Evolutionary conservation across 2,329 filamentous ascomycete species (phyloP).

Genomic region (Aspergillus glaucus): DNA sequence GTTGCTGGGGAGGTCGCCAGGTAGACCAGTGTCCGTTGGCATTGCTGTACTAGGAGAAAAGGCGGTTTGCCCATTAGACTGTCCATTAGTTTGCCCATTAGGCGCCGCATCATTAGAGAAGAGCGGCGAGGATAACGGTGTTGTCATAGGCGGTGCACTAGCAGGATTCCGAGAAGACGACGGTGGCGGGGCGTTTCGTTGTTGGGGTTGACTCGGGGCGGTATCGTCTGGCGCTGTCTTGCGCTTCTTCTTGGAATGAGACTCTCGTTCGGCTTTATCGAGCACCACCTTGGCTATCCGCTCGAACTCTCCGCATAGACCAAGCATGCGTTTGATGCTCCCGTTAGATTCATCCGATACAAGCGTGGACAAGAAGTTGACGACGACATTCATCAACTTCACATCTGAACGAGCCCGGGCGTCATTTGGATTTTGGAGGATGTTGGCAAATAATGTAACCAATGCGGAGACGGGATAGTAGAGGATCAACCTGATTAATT

Average conservation of each 20-base stretch:
- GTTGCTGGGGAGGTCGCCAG: slow-evolving; percentile 18
- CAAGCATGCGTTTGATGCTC: slow-evolving; percentile 87
- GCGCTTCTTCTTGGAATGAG: slow-evolving; percentile 72
- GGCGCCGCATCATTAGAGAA: slow-evolving; percentile 18
- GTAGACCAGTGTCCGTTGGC: slow-evolving; percentile 15
- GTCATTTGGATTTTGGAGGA: slow-evolving; percentile 90
- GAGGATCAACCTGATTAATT: slow-evolving; percentile 62
- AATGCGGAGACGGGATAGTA: slow-evolving; percentile 96
- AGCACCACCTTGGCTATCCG: slow-evolving; percentile 86
- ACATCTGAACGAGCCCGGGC: slow-evolving; percentile 81
- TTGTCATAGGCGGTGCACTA: slow-evolving; percentile 11
- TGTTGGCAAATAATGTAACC: slow-evolving; percentile 92
- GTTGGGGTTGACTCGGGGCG: slow-evolving; percentile 8
- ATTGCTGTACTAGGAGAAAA: slow-evolving; percentile 21
- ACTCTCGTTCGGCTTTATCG: slow-evolving; percentile 84
- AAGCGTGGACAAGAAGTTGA: slow-evolving; percentile 83
- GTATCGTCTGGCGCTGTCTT: slow-evolving; percentile 59
- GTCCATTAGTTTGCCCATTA: not conserved
- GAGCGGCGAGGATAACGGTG: slow-evolving; percentile 20
- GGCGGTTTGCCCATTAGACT: slow-evolving; percentile 10
- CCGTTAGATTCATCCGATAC: slow-evolving; percentile 85
- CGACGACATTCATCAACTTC: slow-evolving; percentile 84
- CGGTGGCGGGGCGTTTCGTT: slow-evolving; percentile 7
- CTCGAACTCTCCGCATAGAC: slow-evolving; percentile 92
- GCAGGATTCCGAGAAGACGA: slow-evolving; percentile 22